phyloP scores from a whole-genome alignment of 2,329 filamentous ascomycete genomes.

The Neonectria neomacrospora region DNA sequence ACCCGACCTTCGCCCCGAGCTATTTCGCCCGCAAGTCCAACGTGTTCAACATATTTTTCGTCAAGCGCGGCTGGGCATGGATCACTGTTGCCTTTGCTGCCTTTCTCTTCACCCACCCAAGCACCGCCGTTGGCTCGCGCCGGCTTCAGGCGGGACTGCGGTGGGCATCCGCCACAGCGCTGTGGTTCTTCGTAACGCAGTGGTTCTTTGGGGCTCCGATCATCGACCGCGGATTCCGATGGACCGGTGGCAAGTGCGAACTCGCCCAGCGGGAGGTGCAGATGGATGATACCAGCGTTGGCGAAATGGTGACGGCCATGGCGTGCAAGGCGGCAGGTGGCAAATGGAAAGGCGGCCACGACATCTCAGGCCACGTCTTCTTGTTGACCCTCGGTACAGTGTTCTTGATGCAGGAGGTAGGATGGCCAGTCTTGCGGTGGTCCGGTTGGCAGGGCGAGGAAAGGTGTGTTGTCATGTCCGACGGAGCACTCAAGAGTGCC shows the following conservation, averaged over 20 bases:
- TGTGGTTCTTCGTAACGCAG: constrained; percentile 91
- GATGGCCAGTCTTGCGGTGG: constrained; percentile 65
- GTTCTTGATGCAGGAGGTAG: constrained; percentile 84
- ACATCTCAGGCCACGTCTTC: constrained; percentile 96
- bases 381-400: constrained; percentile 86
- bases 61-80: constrained; percentile 97
- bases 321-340: constrained; percentile 88
- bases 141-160: constrained; percentile 69
- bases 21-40: constrained; percentile 98
- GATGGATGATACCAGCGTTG: constrained; percentile 58
- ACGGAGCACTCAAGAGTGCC: constrained; percentile 73
- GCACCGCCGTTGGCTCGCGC: constrained; percentile 52
- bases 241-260: constrained; percentile 88
- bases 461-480: constrained; percentile 71
- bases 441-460: constrained; percentile 63
- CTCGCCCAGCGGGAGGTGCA: constrained; percentile 60
- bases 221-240: constrained; percentile 89
- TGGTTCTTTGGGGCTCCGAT: constrained; percentile 95
- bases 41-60: constrained; percentile 90
- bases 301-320: constrained; percentile 73
- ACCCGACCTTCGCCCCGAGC: constrained; percentile 68
- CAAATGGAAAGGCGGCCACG: constrained; percentile 90
- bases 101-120: constrained; percentile 76
- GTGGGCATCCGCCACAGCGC: constrained; percentile 77
- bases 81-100: constrained; percentile 77